Evolutionary conservation across 163 green algal genomes (phyloP).

Genomic region (Chlorella variabilis): DNA sequence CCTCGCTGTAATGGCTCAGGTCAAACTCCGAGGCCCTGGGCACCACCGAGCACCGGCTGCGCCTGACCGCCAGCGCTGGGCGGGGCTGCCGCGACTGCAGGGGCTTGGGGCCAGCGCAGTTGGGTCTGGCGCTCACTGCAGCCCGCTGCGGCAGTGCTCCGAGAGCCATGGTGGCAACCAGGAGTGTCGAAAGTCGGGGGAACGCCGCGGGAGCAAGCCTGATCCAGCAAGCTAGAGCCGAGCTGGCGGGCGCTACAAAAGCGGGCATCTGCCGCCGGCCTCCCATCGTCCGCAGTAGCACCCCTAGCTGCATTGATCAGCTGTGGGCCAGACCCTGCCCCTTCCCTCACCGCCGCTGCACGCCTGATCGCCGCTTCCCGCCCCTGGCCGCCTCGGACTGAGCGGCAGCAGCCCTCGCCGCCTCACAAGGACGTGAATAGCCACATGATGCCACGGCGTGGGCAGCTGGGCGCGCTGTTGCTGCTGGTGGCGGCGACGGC

Average conservation of each 20-base stretch:
- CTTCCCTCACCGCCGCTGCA: no score
- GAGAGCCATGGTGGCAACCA: neutral
- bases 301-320: no score
- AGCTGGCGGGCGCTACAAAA: no score
- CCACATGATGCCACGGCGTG: neutral
- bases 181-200: neutral
- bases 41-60: neutral
- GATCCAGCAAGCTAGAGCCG: no score
- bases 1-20: slow-evolving; percentile 28
- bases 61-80: no score
- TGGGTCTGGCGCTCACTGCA: neutral
- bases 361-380: no score
- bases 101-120: neutral
- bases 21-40: slow-evolving; percentile 7
- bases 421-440: neutral
- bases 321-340: no score
- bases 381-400: no score
- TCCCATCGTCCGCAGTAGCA: no score
- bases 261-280: no score
- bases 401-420: no score
- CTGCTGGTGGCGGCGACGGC: neutral
- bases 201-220: no score
- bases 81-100: neutral
- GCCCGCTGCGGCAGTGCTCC: neutral
- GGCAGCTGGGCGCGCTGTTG: neutral